A percentile compares a stretch with the other conserved stretches of the same genome.
Evolutionary conservation across 495 filamentous ascomycete species (phyloP).

Genomic region (Mycothermus thermophilus): DNA sequence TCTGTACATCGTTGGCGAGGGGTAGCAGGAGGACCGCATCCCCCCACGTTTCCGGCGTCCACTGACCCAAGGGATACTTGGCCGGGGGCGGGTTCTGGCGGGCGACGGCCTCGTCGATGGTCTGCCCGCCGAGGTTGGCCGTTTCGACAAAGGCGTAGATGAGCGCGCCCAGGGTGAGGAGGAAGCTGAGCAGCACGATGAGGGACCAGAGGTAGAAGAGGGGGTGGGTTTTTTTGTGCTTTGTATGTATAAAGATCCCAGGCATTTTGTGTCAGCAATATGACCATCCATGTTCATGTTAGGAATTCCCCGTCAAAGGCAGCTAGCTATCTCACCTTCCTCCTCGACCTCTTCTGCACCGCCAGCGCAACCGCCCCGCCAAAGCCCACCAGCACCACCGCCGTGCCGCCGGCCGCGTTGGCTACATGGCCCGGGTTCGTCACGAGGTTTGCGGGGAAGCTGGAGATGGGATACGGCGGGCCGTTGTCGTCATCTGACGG

Average conservation of each 20-base stretch:
- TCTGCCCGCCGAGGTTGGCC: conserved; percentile 25
- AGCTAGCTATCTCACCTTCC: conserved; percentile 9
- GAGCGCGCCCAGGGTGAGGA: conserved; percentile 32
- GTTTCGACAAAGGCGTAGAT: conserved; percentile 35
- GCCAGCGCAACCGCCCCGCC: conserved; percentile 29
- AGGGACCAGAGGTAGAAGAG: conserved; percentile 29
- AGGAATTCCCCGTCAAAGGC: too few species aligned
- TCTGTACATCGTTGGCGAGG: conserved; percentile 18
- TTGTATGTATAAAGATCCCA: too few species aligned
- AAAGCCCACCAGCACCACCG: conserved; percentile 34
- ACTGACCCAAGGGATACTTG: conserved; percentile 30
- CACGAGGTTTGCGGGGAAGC: conserved; percentile 27
- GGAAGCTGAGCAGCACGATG: conserved; percentile 27
- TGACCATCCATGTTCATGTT: too few species aligned
- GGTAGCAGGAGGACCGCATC: conserved; percentile 17
- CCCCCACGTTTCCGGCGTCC: conserved; percentile 44
- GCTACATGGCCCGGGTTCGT: conserved; percentile 34
- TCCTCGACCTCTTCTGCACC: conserved; percentile 20
- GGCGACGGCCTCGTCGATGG: conserved; percentile 25
- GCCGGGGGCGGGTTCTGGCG: conserved; percentile 15
- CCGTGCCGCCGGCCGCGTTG: conserved; percentile 38
- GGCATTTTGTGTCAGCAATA: too few species aligned
- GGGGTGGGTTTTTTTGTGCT: conserved; percentile 5
- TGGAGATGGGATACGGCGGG: conserved; percentile 22
- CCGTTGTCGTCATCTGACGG: conserved; percentile 10